These are phyloP conservation scores for Septoria linicola DNA, from an alignment of 2,329 filamentous ascomycete species.

Conservation along the genomic window DNA sequence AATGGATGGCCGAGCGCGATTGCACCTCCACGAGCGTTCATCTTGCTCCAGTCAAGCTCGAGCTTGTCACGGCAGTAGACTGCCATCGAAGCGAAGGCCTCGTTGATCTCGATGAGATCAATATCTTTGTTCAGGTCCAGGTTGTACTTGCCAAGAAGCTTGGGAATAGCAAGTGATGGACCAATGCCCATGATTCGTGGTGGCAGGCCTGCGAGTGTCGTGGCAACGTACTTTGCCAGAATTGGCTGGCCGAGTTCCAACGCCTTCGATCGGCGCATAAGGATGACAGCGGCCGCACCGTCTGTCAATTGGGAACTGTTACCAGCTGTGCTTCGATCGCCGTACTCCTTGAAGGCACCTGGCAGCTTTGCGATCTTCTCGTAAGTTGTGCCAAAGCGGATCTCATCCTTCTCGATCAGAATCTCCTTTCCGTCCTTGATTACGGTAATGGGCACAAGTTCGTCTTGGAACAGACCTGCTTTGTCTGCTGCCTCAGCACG, in stretches of 20 bases:
- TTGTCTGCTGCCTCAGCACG: conserved; percentile 69
- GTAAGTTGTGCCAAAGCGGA: conserved; percentile 61
- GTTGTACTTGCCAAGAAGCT: conserved; percentile 57
- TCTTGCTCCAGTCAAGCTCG: conserved; percentile 66
- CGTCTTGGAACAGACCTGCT: conserved; percentile 67
- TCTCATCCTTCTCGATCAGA: conserved; percentile 70
- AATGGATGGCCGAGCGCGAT: conserved; percentile 83
- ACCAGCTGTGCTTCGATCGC: conserved; percentile 71
- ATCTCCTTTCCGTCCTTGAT: conserved; percentile 51
- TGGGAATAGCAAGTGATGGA: conserved; percentile 79
- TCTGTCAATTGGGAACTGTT: conserved; percentile 84
- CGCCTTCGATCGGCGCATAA: conserved; percentile 77
- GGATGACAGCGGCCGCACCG: conserved; percentile 76
- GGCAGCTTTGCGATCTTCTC: conserved; percentile 72
- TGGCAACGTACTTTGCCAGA: conserved; percentile 77
- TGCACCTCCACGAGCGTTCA: conserved; percentile 88
- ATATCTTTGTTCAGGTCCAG: conserved; percentile 57
- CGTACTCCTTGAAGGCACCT: conserved; percentile 74
- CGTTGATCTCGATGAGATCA: conserved; percentile 87
- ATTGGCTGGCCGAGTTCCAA: conserved; percentile 68
- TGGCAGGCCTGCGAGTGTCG: conserved; percentile 59
- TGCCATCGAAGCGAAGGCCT: conserved; percentile 66
- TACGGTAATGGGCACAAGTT: conserved; percentile 73
- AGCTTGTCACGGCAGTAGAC: conserved; percentile 70
- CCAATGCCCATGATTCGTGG: conserved; percentile 89